Percentiles rank a stretch among this genome's conserved stretches.
Evolutionary conservation across 345 rosid genomes (phyloP).

Genomic region (Gossypium mustelinum): DNA sequence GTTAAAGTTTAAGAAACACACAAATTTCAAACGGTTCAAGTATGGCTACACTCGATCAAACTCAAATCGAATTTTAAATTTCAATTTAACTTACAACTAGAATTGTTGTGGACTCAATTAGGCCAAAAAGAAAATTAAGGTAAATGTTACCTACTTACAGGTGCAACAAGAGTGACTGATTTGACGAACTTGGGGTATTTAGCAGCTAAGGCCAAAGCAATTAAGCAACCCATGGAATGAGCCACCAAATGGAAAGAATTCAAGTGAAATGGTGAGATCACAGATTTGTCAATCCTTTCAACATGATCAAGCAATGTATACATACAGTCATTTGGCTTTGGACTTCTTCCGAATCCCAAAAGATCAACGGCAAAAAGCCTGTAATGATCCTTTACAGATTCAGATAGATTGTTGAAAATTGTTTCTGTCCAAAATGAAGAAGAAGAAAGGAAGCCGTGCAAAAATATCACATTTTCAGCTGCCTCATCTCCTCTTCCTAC

Average conservation of each 20-base stretch:
- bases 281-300: slow-evolving; percentile 60
- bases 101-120: not conserved
- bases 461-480: slow-evolving; percentile 59
- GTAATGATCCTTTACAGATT: slow-evolving; percentile 27
- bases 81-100: too few species aligned
- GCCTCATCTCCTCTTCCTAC: slow-evolving; percentile 19
- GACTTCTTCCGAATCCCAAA: slow-evolving; percentile 73
- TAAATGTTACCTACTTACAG: slow-evolving; percentile 34
- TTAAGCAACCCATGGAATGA: slow-evolving; percentile 83
- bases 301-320: slow-evolving; percentile 61
- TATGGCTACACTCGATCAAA: too few species aligned
- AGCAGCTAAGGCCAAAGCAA: slow-evolving; percentile 62
- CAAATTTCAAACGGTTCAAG: too few species aligned
- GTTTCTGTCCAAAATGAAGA: slow-evolving; percentile 70
- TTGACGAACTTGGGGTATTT: slow-evolving; percentile 42
- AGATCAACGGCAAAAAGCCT: slow-evolving; percentile 62
- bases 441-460: slow-evolving; percentile 70
- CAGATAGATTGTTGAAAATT: slow-evolving; percentile 47
- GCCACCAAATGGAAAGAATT: slow-evolving; percentile 72
- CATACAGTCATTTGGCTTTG: slow-evolving; percentile 57
- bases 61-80: too few species aligned
- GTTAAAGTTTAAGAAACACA: not conserved
- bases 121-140: not conserved
- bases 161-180: slow-evolving; percentile 63
- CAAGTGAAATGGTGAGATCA: slow-evolving; percentile 39